Evolutionary conservation across 1,284 basidiomycete species (phyloP).

Genomic region (Leccinum subfulvum): DNA sequence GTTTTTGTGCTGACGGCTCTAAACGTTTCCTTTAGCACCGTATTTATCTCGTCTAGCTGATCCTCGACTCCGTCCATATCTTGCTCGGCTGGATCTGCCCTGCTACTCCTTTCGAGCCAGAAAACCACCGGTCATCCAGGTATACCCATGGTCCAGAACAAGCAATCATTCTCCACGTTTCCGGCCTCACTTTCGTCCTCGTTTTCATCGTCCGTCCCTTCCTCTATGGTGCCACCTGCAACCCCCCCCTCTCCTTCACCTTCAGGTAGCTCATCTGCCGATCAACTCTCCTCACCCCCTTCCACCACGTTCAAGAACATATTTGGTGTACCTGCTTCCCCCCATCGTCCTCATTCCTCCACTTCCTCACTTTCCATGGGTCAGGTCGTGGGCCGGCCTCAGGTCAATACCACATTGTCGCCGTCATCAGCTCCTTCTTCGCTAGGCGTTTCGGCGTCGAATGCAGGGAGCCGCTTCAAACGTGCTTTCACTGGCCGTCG

Average conservation of each 20-base stretch:
- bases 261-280: slow-evolving; percentile 34
- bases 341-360: slow-evolving; percentile 36
- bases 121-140: slow-evolving; percentile 32
- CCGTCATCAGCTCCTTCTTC: slow-evolving; percentile 32
- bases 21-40: slow-evolving; percentile 27
- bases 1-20: slow-evolving; percentile 19
- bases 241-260: slow-evolving; percentile 38
- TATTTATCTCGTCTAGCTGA: slow-evolving; percentile 33
- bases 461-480: slow-evolving; percentile 54
- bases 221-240: slow-evolving; percentile 40
- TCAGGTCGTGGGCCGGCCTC: slow-evolving; percentile 38
- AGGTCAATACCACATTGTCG: slow-evolving; percentile 28
- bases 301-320: slow-evolving; percentile 39
- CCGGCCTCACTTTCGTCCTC: slow-evolving; percentile 43
- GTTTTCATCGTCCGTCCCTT: slow-evolving; percentile 41
- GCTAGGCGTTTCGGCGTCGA: slow-evolving; percentile 20
- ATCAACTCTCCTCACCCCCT: slow-evolving; percentile 39
- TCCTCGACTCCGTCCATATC: slow-evolving; percentile 31
- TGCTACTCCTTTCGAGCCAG: slow-evolving; percentile 21
- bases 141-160: slow-evolving; percentile 34
- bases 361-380: slow-evolving; percentile 39
- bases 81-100: slow-evolving; percentile 24
- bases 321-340: slow-evolving; percentile 35
- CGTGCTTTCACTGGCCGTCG: slow-evolving; percentile 61
- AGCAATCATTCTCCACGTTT: slow-evolving; percentile 38